Percentiles rank a stretch among this genome's conserved stretches.
Conservation (phyloP, 2,329 filamentous ascomycete species). For the Sporothrix dimorphospora region DNA sequence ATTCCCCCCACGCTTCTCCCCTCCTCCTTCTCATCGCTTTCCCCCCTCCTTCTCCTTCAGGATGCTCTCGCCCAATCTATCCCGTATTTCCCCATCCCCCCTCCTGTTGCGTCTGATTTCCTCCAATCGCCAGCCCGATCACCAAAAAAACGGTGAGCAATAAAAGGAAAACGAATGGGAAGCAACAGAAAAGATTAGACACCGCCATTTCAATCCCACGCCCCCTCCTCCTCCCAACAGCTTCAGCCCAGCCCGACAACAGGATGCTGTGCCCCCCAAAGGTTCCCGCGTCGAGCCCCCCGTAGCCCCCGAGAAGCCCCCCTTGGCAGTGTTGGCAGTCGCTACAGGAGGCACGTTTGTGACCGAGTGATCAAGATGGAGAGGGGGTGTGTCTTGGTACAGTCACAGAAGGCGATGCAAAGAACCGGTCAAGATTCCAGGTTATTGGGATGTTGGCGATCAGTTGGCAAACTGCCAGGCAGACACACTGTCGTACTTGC, state of each 20-base stretch:
- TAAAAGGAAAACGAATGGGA: background rate
- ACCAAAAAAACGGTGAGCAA: constrained; percentile 10
- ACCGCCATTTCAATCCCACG: constrained; percentile 16
- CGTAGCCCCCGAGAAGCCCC: background rate
- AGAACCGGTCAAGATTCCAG: background rate
- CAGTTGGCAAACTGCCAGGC: background rate
- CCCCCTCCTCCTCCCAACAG: background rate
- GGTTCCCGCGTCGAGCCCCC: background rate
- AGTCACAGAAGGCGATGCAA: background rate
- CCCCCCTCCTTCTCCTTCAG: constrained; percentile 5
- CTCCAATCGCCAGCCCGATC: constrained; percentile 9
- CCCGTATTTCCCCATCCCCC: background rate
- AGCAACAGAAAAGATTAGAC: background rate
- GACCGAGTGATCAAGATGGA: background rate
- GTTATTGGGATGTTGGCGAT: background rate
- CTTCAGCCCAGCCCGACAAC: background rate
- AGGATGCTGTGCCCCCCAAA: background rate
- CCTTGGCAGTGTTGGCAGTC: background rate
- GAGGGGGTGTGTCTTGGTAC: background rate
- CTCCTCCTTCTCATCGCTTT: no score
- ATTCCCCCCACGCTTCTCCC: constrained; percentile 5
- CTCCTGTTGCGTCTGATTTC: background rate
- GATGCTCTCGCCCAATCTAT: constrained; percentile 9
- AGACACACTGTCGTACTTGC: constrained; percentile 7
- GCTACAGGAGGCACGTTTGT: background rate